Base-by-base conservation (phyloP, 208 protist species). In the Trypanosoma avium region DNA sequence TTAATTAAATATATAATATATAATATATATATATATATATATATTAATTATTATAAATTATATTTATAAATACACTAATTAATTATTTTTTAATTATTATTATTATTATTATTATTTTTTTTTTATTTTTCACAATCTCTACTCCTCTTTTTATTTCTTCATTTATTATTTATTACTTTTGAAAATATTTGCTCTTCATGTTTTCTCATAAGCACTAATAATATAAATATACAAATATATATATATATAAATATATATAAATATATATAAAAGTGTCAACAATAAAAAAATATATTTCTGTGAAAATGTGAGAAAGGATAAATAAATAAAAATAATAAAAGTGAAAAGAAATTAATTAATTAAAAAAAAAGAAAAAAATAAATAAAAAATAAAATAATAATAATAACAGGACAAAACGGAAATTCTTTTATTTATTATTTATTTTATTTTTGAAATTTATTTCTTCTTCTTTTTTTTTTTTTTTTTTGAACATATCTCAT, bases 281-380 rank as follows among this genome's bases (percentile, higher is more conserved):
- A 8, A 57, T 17, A 48, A 64, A 45, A 13, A 24, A 17, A 36
- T 61, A 52, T 33, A 50, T 33, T 59, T 42, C 45, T 30, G 17
- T 42, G 33, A 38, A 10, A 4, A 38, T 38, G 33, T 38, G 10
- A 13, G 10, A 38, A 10, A 4, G 17, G 10, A 9, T 42, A 9
- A 3, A 42, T 1, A 9, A 42, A 21, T 54, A 61, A 50, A 65
- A 43, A 49, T 29, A 45, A 55, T 36, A 57, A 43, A 67, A 65
- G 22, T 45, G 33, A 66, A 43, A 42, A 58, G 15, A 19, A 62
- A 36, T 21, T 40, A 33, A 30, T 40, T 61, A 9, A 32, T 35
- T 29, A 43, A 38, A 32, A n/a, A 53, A 73, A 61, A 61, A 43
- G 55, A 49, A 61, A 45, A 62, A 42, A 76, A 52, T 27, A 27